phyloP scores from a whole-genome alignment of 768 basidiomycete species.

The Chalciporus pseudorubinellus region DNA sequence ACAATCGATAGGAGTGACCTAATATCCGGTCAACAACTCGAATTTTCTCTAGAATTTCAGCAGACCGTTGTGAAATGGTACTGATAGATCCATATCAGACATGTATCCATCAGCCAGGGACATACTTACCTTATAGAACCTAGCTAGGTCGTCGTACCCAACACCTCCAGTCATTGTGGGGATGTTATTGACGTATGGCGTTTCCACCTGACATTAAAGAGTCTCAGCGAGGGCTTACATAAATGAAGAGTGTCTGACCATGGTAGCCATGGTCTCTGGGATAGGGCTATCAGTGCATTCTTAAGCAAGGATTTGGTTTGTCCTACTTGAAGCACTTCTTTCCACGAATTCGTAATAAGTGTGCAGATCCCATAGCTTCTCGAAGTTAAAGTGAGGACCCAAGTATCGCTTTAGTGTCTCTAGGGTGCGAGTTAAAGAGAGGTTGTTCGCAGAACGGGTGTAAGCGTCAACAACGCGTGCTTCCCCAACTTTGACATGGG shows the following conservation, averaged over 20 bases:
- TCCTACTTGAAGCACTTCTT: slow-evolving; percentile 39
- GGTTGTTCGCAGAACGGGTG: slow-evolving; percentile 36
- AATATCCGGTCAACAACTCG: slow-evolving; percentile 4
- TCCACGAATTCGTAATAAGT: slow-evolving; percentile 44
- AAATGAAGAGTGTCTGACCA: slow-evolving; percentile 25
- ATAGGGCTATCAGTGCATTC: background rate
- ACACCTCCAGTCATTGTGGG: slow-evolving; percentile 49
- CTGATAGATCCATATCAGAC: slow-evolving; percentile 19
- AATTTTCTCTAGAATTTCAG: background rate
- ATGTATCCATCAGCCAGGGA: background rate
- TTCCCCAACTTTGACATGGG: slow-evolving; percentile 18
- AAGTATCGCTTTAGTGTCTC: slow-evolving; percentile 34
- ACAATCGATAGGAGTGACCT: slow-evolving; percentile 42
- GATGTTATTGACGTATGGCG: slow-evolving; percentile 42
- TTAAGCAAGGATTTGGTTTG: background rate
- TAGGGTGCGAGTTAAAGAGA: slow-evolving; percentile 40
- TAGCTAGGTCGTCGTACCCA: slow-evolving; percentile 39
- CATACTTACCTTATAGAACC: slow-evolving; percentile 43
- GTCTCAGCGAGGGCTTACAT: background rate
- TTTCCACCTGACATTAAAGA: slow-evolving; percentile 32
- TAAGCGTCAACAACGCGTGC: slow-evolving; percentile 29
- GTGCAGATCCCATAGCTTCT: slow-evolving; percentile 47
- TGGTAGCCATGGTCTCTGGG: slow-evolving; percentile 43
- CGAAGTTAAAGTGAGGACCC: slow-evolving; percentile 45
- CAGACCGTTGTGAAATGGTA: slow-evolving; percentile 39